These are phyloP conservation scores for Tolypocladium paradoxum DNA, from an alignment of 2,329 filamentous ascomycete species.

Conservation along the genomic window DNA sequence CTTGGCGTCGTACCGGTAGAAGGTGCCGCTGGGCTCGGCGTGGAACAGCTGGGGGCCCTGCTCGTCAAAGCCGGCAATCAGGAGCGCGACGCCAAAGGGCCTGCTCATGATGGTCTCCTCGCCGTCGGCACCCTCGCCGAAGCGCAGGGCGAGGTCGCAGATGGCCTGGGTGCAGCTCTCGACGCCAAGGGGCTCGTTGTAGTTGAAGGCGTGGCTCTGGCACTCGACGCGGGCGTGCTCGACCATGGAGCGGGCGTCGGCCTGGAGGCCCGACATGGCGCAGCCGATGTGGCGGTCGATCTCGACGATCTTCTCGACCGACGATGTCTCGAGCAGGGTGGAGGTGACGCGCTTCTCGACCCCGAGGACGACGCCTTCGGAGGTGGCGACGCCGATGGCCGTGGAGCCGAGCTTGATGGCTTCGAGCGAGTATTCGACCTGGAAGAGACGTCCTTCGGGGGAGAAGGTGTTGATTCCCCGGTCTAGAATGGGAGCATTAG, in stretches of 20 bases:
- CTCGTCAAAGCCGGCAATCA: conserved; percentile 96
- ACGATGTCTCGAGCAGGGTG: conserved; percentile 91
- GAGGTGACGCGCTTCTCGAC: conserved; percentile 99
- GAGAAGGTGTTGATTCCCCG: conserved; percentile 99
- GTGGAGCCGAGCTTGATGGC: conserved; percentile 99
- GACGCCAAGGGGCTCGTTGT: conserved; percentile 85
- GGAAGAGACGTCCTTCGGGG: conserved; percentile 97
- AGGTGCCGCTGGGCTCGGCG: conserved; percentile 93
- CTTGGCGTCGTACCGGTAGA: conserved; percentile 98
- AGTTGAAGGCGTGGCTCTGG: conserved; percentile 97
- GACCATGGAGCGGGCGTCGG: conserved; percentile 93
- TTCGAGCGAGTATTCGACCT: conserved; percentile 99
- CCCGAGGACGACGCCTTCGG: conserved; percentile 88
- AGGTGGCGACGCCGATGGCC: conserved; percentile 93
- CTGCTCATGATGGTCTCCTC: conserved; percentile 98
- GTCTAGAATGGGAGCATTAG: conserved; percentile 44
- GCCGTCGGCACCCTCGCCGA: conserved; percentile 93
- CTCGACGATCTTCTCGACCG: conserved; percentile 99
- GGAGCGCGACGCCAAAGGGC: conserved; percentile 89
- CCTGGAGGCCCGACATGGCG: conserved; percentile 96
- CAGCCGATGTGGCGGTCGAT: conserved; percentile 98
- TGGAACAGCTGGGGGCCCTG: conserved; percentile 96
- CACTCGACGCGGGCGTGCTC: conserved; percentile 97
- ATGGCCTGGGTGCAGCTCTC: conserved; percentile 99
- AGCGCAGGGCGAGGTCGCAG: conserved; percentile 90